Evolutionary conservation across 2,329 filamentous ascomycete genomes (phyloP).

Genomic region (Aspergillaceae sp.): DNA sequence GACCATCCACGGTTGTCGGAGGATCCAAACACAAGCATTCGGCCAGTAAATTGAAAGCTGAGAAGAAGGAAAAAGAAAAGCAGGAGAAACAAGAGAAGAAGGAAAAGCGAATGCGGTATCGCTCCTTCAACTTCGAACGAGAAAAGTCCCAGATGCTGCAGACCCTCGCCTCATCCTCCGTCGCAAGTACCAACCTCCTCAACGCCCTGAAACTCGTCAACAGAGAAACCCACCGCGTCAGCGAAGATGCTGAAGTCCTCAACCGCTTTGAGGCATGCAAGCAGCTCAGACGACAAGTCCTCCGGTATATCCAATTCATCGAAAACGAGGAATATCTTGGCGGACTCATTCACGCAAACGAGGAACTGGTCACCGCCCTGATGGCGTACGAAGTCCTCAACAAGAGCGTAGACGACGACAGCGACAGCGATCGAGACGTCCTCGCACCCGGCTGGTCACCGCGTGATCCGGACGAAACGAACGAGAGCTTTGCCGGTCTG

Average conservation of each 20-base stretch:
- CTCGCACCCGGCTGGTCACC: slow-evolving; percentile 19
- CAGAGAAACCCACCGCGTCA: slow-evolving; percentile 77
- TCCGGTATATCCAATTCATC: slow-evolving; percentile 88
- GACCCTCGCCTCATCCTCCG: slow-evolving; percentile 79
- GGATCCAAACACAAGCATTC: slow-evolving; percentile 27
- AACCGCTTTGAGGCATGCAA: slow-evolving; percentile 81
- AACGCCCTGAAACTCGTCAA: slow-evolving; percentile 88
- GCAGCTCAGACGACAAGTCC: slow-evolving; percentile 67
- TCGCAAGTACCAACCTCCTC: slow-evolving; percentile 81
- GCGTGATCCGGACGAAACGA: slow-evolving; percentile 17
- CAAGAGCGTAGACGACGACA: slow-evolving; percentile 51
- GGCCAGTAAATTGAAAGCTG: slow-evolving; percentile 20
- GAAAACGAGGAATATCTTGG: slow-evolving; percentile 89
- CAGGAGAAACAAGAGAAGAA: slow-evolving; percentile 42
- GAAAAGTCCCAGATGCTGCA: slow-evolving; percentile 83
- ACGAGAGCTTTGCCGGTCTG: slow-evolving; percentile 27
- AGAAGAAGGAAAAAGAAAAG: slow-evolving; percentile 49
- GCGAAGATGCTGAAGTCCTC: slow-evolving; percentile 67
- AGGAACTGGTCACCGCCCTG: slow-evolving; percentile 85
- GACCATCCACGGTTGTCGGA: slow-evolving; percentile 29
- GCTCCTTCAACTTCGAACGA: slow-evolving; percentile 70
- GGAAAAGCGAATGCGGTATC: slow-evolving; percentile 45
- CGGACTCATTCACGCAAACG: slow-evolving; percentile 83
- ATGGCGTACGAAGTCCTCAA: slow-evolving; percentile 95
- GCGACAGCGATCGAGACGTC: slow-evolving; percentile 54